Conservation (phyloP, 1,139 yeast species). For the Pichia sp. region DNA sequence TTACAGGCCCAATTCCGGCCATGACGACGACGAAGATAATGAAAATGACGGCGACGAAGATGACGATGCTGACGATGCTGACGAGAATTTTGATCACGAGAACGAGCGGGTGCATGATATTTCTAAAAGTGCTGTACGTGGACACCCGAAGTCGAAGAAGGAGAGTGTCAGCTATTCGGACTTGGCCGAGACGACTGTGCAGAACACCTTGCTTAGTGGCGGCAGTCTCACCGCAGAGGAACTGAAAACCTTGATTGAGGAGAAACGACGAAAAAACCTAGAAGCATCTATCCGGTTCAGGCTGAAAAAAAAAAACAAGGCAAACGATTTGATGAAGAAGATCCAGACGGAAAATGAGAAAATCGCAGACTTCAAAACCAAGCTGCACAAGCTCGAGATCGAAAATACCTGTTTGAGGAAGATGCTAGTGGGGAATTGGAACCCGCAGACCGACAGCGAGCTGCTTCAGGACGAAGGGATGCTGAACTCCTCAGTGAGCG, state of each 20-base stretch:
- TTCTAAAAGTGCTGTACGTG: too few relatives aligned
- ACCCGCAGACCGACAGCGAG: neutral
- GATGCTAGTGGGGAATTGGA: conserved; percentile 40
- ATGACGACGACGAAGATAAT: too few relatives aligned
- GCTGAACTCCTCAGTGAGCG: neutral
- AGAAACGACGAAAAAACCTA: conserved; percentile 51
- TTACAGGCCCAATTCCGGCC: too few relatives aligned
- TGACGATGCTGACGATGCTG: too few relatives aligned
- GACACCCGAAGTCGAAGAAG: too few relatives aligned
- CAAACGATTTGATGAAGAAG: conserved; percentile 52
- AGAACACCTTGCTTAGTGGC: too few relatives aligned
- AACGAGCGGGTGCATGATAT: too few relatives aligned
- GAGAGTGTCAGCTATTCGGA: too few relatives aligned
- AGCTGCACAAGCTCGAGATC: conserved; percentile 52
- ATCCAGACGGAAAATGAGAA: conserved; percentile 38
- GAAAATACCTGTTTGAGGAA: conserved; percentile 77
- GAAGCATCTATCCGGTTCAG: conserved; percentile 63
- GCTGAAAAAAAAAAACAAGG: conserved; percentile 56
- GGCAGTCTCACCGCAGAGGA: neutral
- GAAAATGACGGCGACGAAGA: too few relatives aligned
- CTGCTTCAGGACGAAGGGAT: neutral
- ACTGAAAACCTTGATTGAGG: conserved; percentile 3
- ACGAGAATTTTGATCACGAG: too few relatives aligned
- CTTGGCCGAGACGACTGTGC: too few relatives aligned
- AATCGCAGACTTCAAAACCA: conserved; percentile 28